Percentiles rank a stretch among this genome's conserved stretches.
Evolutionary conservation across 345 rosid species (phyloP).

Genomic region (Hypericum perforatum): DNA sequence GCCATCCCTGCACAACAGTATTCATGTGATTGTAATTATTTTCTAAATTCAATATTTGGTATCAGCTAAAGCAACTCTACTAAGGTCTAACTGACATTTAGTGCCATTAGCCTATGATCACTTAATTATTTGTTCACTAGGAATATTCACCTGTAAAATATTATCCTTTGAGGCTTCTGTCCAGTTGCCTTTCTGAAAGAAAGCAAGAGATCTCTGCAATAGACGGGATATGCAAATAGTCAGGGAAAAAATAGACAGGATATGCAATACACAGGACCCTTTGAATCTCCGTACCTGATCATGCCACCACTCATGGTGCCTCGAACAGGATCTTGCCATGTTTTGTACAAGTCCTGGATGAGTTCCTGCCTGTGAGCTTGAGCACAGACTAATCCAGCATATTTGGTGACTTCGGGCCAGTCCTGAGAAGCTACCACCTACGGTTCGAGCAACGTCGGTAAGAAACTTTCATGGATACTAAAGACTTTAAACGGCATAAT

Average conservation of each 20-base stretch:
- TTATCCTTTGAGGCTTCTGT: constrained; percentile 89
- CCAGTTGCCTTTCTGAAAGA: constrained; percentile 98
- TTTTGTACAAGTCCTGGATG: constrained; percentile 92
- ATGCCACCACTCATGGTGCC: constrained; percentile 95
- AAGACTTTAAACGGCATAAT: neutral
- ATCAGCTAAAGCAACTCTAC: no score
- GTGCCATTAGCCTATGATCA: no score
- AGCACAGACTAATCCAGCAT: constrained; percentile 96
- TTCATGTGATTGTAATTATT: neutral
- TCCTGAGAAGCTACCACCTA: constrained; percentile 99
- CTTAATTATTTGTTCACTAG: neutral
- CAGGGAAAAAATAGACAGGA: neutral
- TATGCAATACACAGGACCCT: neutral
- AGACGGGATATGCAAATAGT: neutral
- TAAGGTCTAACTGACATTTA: no score
- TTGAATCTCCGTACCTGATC: constrained; percentile 52
- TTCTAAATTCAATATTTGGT: neutral
- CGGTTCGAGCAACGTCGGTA: constrained; percentile 12
- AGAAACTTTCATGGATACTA: constrained; percentile 2
- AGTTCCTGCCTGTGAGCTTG: constrained; percentile 99
- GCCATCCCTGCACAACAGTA: constrained; percentile 58
- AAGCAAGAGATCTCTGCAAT: constrained; percentile 76
- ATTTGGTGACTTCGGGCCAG: constrained; percentile 99
- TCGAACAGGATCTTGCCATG: constrained; percentile 98
- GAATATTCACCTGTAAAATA: constrained; percentile 73